phyloP scores from a whole-genome alignment of 805 yeast genomes.

The Wickerhamomyces chaumierensis region DNA sequence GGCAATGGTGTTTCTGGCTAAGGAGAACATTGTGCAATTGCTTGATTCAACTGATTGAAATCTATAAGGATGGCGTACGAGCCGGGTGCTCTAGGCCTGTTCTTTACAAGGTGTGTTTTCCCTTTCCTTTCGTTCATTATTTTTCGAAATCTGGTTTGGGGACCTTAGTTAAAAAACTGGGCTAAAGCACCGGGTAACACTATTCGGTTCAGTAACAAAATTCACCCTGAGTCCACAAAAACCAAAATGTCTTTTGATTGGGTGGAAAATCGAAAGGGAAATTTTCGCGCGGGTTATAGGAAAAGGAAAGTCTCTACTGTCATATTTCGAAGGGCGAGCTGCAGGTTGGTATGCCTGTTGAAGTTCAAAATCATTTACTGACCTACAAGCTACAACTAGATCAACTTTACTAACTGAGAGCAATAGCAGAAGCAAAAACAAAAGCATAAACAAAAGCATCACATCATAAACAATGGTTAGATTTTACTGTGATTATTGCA shows the following conservation, averaged over 20 bases:
- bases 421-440: no score
- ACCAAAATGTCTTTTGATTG: neutral
- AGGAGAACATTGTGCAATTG: slow-evolving; percentile 14
- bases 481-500: slow-evolving; percentile 79
- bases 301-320: neutral
- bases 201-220: no score
- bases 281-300: neutral
- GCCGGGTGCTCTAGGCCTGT: neutral
- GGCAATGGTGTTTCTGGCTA: slow-evolving; percentile 13
- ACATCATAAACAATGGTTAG: slow-evolving; percentile 48
- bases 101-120: slow-evolving; percentile 1
- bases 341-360: no score
- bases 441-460: neutral
- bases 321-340: neutral
- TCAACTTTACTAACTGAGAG: no score
- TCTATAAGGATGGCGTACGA: neutral
- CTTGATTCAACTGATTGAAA: neutral
- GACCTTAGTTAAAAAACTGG: neutral
- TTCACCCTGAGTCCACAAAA: neutral
- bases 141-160: neutral
- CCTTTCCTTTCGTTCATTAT: neutral
- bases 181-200: neutral
- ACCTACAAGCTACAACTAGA: no score
- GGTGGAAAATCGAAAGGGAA: neutral
- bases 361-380: no score